Evolutionary conservation across 2,329 filamentous ascomycete genomes (phyloP).

Genomic region (Calonectria pauciramosa): DNA sequence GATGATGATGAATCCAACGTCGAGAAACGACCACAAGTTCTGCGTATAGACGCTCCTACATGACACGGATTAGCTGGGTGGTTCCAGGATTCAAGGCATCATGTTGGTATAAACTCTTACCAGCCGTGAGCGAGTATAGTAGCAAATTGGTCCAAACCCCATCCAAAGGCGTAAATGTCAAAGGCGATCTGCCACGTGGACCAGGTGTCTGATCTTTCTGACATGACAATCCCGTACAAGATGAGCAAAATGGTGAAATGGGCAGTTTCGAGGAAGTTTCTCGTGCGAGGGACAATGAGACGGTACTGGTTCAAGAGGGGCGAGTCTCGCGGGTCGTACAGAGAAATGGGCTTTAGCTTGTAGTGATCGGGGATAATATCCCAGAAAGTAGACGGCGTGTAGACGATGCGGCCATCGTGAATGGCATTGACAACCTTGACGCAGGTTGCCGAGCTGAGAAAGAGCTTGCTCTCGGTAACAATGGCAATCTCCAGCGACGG

Average conservation of each 20-base stretch:
- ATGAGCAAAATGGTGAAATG: conserved; percentile 80
- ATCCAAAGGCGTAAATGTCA: conserved; percentile 80
- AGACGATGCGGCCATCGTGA: conserved; percentile 84
- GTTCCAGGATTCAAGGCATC: background rate
- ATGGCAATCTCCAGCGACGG: conserved; percentile 88
- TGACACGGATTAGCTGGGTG: background rate
- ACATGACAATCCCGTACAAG: conserved; percentile 82
- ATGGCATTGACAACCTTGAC: conserved; percentile 88
- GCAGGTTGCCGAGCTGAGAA: conserved; percentile 82
- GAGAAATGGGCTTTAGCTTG: conserved; percentile 84
- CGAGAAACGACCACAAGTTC: conserved; percentile 90
- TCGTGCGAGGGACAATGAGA: conserved; percentile 83
- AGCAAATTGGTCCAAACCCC: conserved; percentile 83
- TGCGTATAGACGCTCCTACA: conserved; percentile 84
- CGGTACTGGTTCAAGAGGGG: conserved; percentile 88
- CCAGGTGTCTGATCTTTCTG: conserved; percentile 72
- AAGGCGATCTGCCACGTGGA: conserved; percentile 76
- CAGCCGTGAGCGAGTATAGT: conserved; percentile 82
- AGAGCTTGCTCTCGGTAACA: conserved; percentile 83
- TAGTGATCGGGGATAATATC: conserved; percentile 90
- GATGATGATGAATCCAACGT: conserved; percentile 81
- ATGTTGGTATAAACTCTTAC: conserved; percentile 50
- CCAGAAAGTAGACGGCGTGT: conserved; percentile 85
- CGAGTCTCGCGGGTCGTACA: conserved; percentile 83
- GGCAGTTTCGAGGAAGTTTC: conserved; percentile 80